Conservation (phyloP, 176 grass and related monocot species). For the Lolium multiflorum region DNA sequence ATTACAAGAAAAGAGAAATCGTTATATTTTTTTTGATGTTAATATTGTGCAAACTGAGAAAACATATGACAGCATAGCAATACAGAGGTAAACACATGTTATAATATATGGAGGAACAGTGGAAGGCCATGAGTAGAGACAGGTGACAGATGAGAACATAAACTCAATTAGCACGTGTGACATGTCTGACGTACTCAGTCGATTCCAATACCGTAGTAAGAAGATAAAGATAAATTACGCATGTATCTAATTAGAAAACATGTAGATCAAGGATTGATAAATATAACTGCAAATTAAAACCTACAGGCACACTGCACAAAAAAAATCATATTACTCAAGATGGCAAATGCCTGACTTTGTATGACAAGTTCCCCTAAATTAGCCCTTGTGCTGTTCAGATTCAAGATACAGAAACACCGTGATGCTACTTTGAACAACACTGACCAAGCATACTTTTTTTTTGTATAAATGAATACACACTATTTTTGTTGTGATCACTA, state of each 20-base stretch:
- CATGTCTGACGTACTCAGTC: constrained; percentile 37
- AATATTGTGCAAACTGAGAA: neutral
- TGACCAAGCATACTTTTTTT: neutral
- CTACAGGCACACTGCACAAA: neutral
- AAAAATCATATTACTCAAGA: constrained; percentile 23
- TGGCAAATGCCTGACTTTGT: neutral
- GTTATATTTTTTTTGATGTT: neutral
- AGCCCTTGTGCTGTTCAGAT: constrained; percentile 19
- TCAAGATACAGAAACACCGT: constrained; percentile 4
- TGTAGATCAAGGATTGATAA: neutral
- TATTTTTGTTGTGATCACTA: neutral
- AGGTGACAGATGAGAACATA: neutral
- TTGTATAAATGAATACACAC: constrained; percentile 2
- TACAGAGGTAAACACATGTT: neutral
- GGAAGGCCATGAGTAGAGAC: constrained; percentile 1
- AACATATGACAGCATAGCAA: neutral
- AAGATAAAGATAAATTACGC: neutral
- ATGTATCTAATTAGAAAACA: neutral
- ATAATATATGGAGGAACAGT: neutral
- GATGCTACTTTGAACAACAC: constrained; percentile 16
- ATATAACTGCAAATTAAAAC: constrained; percentile 7
- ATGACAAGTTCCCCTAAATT: neutral
- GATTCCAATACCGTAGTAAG: neutral
- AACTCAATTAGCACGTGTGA: constrained; percentile 21
- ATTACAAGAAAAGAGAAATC: neutral